Evolutionary conservation across 192 early-diverging fungal species (phyloP), one percentile per base, ranked within the genome.

Genomic region (Coemansia sp.): DNA sequence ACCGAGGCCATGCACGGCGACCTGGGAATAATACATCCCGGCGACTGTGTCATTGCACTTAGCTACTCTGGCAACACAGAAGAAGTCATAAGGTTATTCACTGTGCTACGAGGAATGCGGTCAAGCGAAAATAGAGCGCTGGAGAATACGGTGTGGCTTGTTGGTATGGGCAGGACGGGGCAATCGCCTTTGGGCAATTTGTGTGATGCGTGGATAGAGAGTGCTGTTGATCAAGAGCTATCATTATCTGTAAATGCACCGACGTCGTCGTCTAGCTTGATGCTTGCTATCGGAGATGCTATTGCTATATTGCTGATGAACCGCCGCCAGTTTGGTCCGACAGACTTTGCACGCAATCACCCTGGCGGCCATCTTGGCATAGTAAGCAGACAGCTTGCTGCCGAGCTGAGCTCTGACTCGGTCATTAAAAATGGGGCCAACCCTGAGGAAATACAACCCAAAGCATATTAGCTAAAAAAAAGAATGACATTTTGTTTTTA

Each of bases 1-100:
- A 82, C 79, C 35, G 79, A 82, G 8, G 75, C 75, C 1, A 51
- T 82, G 6, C 79, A 82, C 20, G 79, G 79, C 17, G 79, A 82
- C 36, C 41, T 82, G 17, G 79, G 79, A 0, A 65, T 76, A 2
- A 18, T 82, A 8, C 22, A 17, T 1, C 56, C 60, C 2, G 64
- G 64, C 11, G 79, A 82, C 63, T 76, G 74, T 28, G 61, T 82
- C 35, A 17, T 82, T 1, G 68, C 72, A 6, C 64, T 82, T n/a
- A 82, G 79, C 18, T 77, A 82, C 39, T 76, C 74, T 22, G 79
- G 79, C 7, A 63, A 51, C 11, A 76, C 79, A 3, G 66, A 68
- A 5, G 79, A 82, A 58, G 72, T 82, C 2, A 20, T 82, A 2
- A 36, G 45, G 4, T 34, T 81, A 52, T 66, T 51, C 0, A 11